Conservation (phyloP, 805 yeast species). For the Sugiyamaella americana region DNA sequence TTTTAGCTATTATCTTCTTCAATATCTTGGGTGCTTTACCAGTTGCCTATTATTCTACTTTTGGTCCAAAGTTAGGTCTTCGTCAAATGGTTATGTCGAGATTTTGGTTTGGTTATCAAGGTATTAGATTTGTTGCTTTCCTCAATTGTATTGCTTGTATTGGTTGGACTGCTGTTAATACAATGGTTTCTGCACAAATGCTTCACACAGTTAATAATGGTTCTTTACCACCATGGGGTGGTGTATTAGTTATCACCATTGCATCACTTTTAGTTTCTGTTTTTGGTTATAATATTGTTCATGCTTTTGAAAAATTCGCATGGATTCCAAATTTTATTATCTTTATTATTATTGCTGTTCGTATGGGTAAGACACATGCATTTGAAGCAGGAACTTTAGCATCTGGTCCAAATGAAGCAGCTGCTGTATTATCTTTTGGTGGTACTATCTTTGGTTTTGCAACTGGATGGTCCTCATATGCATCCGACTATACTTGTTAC, state of each 20-base stretch:
- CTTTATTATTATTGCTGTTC: constrained; percentile 71
- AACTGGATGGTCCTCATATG: constrained; percentile 91
- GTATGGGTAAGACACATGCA: constrained; percentile 60
- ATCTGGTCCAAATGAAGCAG: constrained; percentile 66
- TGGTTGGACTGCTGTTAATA: constrained; percentile 94
- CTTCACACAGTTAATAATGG: constrained; percentile 65
- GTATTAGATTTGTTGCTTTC: constrained; percentile 69
- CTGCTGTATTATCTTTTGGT: constrained; percentile 72
- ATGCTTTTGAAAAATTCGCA: constrained; percentile 72
- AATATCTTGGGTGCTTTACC: constrained; percentile 65
- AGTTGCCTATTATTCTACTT: constrained; percentile 75
- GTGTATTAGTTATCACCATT: constrained; percentile 63
- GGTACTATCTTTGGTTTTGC: constrained; percentile 82
- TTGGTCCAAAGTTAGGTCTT: constrained; percentile 79
- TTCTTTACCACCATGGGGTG: constrained; percentile 83
- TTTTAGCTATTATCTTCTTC: constrained; percentile 65
- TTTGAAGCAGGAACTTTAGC: constrained; percentile 51
- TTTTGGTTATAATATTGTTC: constrained; percentile 81
- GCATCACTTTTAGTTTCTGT: constrained; percentile 68
- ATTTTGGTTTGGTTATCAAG: constrained; percentile 67
- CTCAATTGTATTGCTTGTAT: constrained; percentile 80
- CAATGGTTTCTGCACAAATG: constrained; percentile 82
- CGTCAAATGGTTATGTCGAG: constrained; percentile 83
- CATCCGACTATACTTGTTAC: constrained; percentile 88
- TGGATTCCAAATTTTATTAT: constrained; percentile 79